Evolutionary conservation across 345 rosid species (phyloP), one percentile per base, ranked within the genome.

Genomic region (Boechera retrofracta): DNA sequence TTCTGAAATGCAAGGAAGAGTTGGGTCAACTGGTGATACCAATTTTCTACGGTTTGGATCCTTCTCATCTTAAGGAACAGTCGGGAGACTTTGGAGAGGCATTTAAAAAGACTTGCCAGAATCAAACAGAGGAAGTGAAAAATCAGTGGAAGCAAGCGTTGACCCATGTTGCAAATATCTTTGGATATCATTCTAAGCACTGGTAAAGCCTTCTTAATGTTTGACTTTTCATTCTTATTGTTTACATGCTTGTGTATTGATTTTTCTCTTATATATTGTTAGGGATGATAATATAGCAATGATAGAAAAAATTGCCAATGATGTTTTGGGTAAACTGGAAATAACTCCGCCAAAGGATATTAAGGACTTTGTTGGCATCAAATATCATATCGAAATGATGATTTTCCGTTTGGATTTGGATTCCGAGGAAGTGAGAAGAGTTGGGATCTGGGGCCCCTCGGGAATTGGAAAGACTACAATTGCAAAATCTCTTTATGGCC

Each of bases 401-500:
- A 70, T 8, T 41, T 6, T 13, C 26, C 6, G 54, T 15, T 57
- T 77, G 35, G 2, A 4, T 1, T 18, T 55, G 58, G 66, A 47
- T 21, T 36, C 66, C 1, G n/a, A 63, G 15, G 53, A 64, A 41
- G 81, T 48, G 33, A 63, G 7, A 24, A 63, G 48, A 33, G 56
- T 77, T 62, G 81, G 81, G 21, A 64, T 77, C 32, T 65, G 72
- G 65, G 81, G 81, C 26, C 12, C 59, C 9, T 72, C 77, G 0
- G 81, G 81, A 32, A 72, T 78, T 29, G 77, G 81, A 3, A 78
- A 78, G 62, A 72, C 77, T 28, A 48, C 36, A 5, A 64, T 72
- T 36, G 77, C 77, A 28, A 72, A 68, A 24, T 69, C 60, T 28
- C 8, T 72, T 0, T 53, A 28, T 4, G 4, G 0, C 31, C 39